phyloP scores from a whole-genome alignment of 2,329 filamentous ascomycete genomes.

The Pseudogymnoascus sp. region DNA sequence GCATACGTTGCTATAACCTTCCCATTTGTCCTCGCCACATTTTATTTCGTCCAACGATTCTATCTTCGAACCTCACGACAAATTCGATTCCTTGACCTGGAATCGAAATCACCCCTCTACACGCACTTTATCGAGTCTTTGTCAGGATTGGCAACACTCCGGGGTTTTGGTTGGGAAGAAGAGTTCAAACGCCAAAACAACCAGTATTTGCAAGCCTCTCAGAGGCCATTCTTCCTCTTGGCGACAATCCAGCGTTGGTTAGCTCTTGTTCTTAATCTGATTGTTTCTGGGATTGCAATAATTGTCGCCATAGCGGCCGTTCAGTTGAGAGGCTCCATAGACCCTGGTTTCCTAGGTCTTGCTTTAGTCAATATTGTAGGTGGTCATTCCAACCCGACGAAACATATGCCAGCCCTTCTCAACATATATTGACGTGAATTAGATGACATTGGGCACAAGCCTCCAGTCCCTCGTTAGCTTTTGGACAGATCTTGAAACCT shows the following conservation, averaged over 20 bases:
- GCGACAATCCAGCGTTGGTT: constrained; percentile 39
- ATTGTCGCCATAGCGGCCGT: constrained; percentile 26
- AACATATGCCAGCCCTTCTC: neutral
- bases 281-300: constrained; percentile 30
- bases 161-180: constrained; percentile 37
- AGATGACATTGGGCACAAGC: constrained; percentile 18
- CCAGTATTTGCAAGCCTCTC: constrained; percentile 31
- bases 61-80: constrained; percentile 43
- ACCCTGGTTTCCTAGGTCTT: constrained; percentile 12
- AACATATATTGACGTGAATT: neutral
- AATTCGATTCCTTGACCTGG: constrained; percentile 41
- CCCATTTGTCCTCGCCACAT: constrained; percentile 20
- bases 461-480: constrained; percentile 36
- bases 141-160: constrained; percentile 36
- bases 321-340: constrained; percentile 5
- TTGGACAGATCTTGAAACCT: constrained; percentile 51
- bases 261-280: constrained; percentile 34
- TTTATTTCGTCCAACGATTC: constrained; percentile 31
- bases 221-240: constrained; percentile 38
- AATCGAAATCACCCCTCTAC: constrained; percentile 37
- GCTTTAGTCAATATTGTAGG: constrained; percentile 40
- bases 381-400: neutral
- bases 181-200: constrained; percentile 12
- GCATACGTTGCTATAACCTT: constrained; percentile 14
- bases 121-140: constrained; percentile 41